Percentiles rank a stretch among this genome's conserved stretches.
Evolutionary conservation across 345 rosid genomes (phyloP).

Genomic region (Lepidium sativum): DNA sequence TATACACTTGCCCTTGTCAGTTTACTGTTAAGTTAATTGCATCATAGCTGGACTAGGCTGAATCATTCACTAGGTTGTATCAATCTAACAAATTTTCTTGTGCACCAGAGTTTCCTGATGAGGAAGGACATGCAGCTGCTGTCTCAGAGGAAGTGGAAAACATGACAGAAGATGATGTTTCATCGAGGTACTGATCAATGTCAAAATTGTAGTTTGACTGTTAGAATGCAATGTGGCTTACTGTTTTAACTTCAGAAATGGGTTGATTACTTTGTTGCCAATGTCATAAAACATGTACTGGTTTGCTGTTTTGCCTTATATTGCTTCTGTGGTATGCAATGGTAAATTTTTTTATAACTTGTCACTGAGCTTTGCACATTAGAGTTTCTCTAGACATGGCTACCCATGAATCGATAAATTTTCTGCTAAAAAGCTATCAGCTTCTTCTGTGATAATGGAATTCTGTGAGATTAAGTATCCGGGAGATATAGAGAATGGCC

Average conservation of each 20-base stretch:
- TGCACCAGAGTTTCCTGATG: slow-evolving; percentile 48
- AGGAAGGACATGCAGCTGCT: slow-evolving; percentile 48
- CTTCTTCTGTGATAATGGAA: neutral
- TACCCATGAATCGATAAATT: neutral
- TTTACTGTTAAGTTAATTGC: neutral
- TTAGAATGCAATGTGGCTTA: neutral
- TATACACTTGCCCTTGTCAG: neutral
- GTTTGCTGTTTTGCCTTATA: neutral
- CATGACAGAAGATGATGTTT: slow-evolving; percentile 64
- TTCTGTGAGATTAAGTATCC: neutral
- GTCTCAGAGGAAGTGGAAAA: slow-evolving; percentile 60
- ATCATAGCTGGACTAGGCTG: neutral
- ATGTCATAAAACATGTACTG: neutral
- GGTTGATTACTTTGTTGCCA: slow-evolving; percentile 6
- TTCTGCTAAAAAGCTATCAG: neutral
- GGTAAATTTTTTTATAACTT: neutral
- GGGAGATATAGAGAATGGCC: neutral
- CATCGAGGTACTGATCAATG: slow-evolving; percentile 60
- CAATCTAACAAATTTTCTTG: slow-evolving; percentile 8
- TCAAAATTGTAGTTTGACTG: neutral
- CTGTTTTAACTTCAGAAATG: neutral
- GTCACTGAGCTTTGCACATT: neutral
- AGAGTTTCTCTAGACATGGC: slow-evolving; percentile 4
- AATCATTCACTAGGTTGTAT: neutral
- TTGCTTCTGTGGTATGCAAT: neutral